These are phyloP conservation scores for Neoscytalidium dimidiatum DNA, from an alignment of 2,329 filamentous ascomycete genomes.

Conservation along the genomic window DNA sequence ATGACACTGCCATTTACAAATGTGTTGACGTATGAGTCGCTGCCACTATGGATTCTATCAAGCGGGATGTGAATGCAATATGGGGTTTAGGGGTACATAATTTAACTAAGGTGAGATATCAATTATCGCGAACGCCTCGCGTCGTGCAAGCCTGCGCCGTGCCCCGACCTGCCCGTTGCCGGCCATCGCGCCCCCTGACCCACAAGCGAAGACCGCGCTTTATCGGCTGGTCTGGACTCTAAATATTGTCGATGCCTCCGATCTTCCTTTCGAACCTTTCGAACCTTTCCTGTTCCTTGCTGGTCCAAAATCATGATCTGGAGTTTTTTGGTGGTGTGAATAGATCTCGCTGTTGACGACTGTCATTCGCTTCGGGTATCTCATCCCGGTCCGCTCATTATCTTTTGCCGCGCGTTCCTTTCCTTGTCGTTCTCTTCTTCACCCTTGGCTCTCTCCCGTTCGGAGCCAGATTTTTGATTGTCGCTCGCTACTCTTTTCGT, in stretches of 20 bases:
- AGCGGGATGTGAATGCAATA: background rate
- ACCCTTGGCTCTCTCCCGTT: background rate
- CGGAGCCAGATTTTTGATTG: background rate
- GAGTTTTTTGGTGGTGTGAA: background rate
- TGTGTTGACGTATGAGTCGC: background rate
- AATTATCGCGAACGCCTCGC: constrained; percentile 13
- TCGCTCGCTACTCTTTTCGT: background rate
- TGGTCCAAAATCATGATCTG: constrained; percentile 2
- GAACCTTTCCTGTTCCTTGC: constrained; percentile 3
- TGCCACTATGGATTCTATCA: background rate
- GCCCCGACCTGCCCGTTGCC: background rate
- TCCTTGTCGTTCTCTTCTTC: background rate
- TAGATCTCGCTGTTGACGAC: background rate
- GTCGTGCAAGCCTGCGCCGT: background rate
- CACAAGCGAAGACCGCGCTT: constrained; percentile 8
- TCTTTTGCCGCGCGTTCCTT: constrained; percentile 2
- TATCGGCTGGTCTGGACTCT: background rate
- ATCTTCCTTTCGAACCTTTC: background rate
- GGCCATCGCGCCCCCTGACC: constrained; percentile 9
- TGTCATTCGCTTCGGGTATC: background rate
- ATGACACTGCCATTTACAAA: background rate
- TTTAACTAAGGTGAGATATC: constrained; percentile 13
- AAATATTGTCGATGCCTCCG: constrained; percentile 5
- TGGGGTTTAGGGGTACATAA: constrained; percentile 17
- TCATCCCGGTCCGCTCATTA: background rate